Conservation (phyloP, 2,329 filamentous ascomycete species). For the Pseudogymnoascus sp. region DNA sequence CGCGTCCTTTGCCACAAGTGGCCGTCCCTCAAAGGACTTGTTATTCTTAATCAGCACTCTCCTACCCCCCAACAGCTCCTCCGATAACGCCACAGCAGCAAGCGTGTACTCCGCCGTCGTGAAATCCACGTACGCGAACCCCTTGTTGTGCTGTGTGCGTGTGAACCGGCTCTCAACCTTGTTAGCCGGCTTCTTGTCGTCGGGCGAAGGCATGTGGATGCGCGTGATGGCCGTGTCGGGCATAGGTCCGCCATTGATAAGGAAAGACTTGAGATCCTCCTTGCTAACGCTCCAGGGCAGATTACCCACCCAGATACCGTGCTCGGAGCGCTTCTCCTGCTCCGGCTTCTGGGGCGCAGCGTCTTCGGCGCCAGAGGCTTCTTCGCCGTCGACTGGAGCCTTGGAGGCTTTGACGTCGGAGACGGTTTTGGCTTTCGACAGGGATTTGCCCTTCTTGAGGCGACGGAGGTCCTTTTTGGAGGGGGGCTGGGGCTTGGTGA, state of each 20-base stretch:
- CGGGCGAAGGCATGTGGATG: conserved; percentile 47
- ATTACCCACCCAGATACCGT: conserved; percentile 95
- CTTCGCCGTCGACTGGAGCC: conserved; percentile 26
- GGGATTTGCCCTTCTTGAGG: conserved; percentile 71
- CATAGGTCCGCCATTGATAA: conserved; percentile 63
- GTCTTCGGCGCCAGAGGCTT: conserved; percentile 13
- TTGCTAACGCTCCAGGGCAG: conserved; percentile 74
- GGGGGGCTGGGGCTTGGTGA: conserved; percentile 81
- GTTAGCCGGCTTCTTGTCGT: conserved; percentile 32
- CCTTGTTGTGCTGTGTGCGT: conserved; percentile 55
- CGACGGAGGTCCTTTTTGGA: conserved; percentile 89
- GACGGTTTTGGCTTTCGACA: conserved; percentile 37
- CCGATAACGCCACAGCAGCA: conserved; percentile 74
- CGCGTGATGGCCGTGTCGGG: conserved; percentile 67
- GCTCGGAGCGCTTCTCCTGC: conserved; percentile 58
- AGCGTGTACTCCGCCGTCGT: conserved; percentile 54
- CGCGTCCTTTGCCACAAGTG: conserved; percentile 48
- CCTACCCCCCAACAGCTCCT: conserved; percentile 67
- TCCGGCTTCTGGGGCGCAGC: conserved; percentile 29
- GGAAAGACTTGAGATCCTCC: conserved; percentile 65
- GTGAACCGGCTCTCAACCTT: conserved; percentile 26
- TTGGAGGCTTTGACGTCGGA: conserved; percentile 33
- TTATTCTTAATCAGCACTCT: conserved; percentile 88
- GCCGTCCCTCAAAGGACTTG: conserved; percentile 83
- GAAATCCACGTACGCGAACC: conserved; percentile 96